Base-by-base conservation (phyloP, 2,329 filamentous ascomycete species). In the Trichoderma pleuroti region DNA sequence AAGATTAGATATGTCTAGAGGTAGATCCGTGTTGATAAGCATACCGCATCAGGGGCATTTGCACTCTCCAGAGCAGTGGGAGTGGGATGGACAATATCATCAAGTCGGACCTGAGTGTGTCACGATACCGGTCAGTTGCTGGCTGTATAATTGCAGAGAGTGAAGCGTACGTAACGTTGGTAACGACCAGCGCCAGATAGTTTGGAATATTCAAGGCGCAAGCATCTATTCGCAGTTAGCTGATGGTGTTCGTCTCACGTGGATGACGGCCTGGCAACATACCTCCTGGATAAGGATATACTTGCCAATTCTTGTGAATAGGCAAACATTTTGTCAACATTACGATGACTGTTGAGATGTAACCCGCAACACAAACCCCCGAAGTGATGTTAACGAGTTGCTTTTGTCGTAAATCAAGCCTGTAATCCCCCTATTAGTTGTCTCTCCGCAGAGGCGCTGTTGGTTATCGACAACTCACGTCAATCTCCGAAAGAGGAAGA, bases 401-500 rank as follows among this genome's bases (percentile, higher is more conserved):
- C 54, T 56, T 68, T 61, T 76, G 75, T 28, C 70, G 68, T n/a
- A 73, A 70, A 24, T 73, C 74, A 7, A 76, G 74, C 6, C 75
- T 76, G 24, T 26, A 18, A 9, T 21, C 21, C 1, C 16, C 28
- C 4, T 26, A 7, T 14, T 32, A 52, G 30, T 8, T 59, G 18
- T 14, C 18, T 49, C 28, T 57, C 5, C 10, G 0, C 28, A 56
- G 52, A 0, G 52, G 14, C 24, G 1, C 16, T 4, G 56, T 7
- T 3, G 34, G 18, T 0, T 7, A 14, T 54, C 39, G n/a, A 5
- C 30, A 32, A 64, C 78, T 46, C 75, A 82, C 80, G 81, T 82
- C 26, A 82, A 73, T 39, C 81, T 77, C 21, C 77, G 75, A 74
- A 79, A 82, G 72, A 82, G 80, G 72, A 79, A 82, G 54, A 82